Percentiles rank a stretch among this genome's conserved stretches.
Evolutionary conservation across 495 filamentous ascomycete species (phyloP).

Genomic region (Aspergillus mulundensis): DNA sequence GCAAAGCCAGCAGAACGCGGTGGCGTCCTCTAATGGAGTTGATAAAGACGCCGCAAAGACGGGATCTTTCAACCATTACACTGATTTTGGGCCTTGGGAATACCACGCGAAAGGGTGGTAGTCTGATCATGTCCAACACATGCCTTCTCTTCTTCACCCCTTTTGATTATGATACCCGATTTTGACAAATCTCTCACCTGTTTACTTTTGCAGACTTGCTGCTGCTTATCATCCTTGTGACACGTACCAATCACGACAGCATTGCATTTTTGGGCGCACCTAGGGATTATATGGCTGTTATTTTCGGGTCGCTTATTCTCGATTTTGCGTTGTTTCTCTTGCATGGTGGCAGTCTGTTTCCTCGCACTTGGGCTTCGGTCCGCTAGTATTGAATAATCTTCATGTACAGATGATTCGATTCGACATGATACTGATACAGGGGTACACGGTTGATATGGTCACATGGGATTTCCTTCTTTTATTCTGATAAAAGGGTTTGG

Average conservation of each 20-base stretch:
- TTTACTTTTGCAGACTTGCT: constrained; percentile 19
- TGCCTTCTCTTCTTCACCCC: constrained; percentile 19
- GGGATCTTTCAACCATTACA: constrained; percentile 62
- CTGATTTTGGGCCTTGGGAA: constrained; percentile 61
- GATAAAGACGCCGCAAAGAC: constrained; percentile 50
- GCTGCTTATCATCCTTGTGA: constrained; percentile 28
- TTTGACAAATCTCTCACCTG: constrained; percentile 14
- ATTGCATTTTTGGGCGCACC: constrained; percentile 46
- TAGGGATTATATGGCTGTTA: constrained; percentile 34
- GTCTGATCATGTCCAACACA: neutral
- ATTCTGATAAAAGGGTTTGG: constrained; percentile 15
- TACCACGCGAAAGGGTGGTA: constrained; percentile 72
- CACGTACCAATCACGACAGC: constrained; percentile 45
- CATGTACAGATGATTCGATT: constrained; percentile 38
- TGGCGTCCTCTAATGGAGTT: constrained; percentile 11
- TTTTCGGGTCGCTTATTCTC: constrained; percentile 27
- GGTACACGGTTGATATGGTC: constrained; percentile 17
- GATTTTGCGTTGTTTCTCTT: constrained; percentile 19
- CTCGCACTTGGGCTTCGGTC: constrained; percentile 10
- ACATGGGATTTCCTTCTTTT: constrained; percentile 15
- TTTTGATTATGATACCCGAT: constrained; percentile 32
- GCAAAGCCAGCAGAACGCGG: constrained; percentile 26
- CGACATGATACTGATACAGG: constrained; percentile 11
- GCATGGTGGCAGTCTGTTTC: constrained; percentile 30
- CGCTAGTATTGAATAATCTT: constrained; percentile 36